Base-by-base conservation (phyloP, 805 yeast species). In the Zygoascus flipseniorum region DNA sequence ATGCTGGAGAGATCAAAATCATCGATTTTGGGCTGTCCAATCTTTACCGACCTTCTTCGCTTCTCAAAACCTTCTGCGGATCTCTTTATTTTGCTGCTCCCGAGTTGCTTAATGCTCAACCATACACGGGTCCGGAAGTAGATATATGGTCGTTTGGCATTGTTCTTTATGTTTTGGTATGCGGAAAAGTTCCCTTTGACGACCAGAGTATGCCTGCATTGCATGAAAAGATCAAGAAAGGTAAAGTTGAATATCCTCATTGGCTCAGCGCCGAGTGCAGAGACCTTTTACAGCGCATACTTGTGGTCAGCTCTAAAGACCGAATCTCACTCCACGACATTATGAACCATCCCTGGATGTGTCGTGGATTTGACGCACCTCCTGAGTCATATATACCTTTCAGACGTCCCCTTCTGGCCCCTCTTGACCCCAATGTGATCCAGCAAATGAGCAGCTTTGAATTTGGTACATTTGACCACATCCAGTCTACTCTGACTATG, bases 91-190 rank as follows among this genome's bases (percentile, higher is more conserved):
- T 93, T 78, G 99, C 99, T 0, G 99, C 99, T 0, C 99, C 99
- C 0, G 99, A 93, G 69, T 76, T 93, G 60, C 74, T 93, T 52
- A 86, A 87, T 55, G 99, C 98, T 0, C 82, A 82, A 60, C 97
- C 97, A 0, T 93, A 93, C 64, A 75, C 79, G 39, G 99, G 99
- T 0, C 99, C 99, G 0, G 99, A 93, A 68, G 97, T 93, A 48
- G 99, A 93, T 68, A 84, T 93, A 18, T 93, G 99, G 99, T 88
- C 97, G 1, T 92, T 90, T 74, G 99, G 99, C 58, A 96, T 93
- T 32, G 98, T 93, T 0, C 72, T 93, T 50, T 93, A 89, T 65
- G 99, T 93, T 8, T 75, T 93, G 56, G 97, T 93, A 1, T 90
- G 97, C 68, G 99, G 99, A 52, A 90, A 89, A 67, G 98, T 93